Evolutionary conservation across 1,284 basidiomycete species (phyloP).

Genomic region (Ganoderma lucidum): DNA sequence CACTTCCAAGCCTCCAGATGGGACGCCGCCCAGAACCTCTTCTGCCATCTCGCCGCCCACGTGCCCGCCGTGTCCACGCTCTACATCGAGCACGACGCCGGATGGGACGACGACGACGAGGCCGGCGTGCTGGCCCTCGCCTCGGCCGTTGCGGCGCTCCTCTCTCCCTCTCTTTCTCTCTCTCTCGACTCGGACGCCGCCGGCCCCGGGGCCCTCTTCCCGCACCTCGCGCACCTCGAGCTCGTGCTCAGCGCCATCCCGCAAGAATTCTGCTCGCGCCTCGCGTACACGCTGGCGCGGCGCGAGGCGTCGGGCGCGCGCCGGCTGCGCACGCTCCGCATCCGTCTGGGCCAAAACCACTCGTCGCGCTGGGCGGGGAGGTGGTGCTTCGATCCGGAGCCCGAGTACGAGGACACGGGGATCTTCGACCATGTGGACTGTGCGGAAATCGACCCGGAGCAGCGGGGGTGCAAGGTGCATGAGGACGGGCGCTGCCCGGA

Average conservation of each 20-base stretch:
- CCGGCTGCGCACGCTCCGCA: neutral
- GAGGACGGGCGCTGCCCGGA: neutral
- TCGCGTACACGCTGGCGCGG: neutral
- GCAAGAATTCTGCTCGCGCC: neutral
- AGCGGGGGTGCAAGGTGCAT: neutral
- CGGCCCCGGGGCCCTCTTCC: neutral
- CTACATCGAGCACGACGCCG: neutral
- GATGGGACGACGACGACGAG: neutral
- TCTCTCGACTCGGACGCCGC: neutral
- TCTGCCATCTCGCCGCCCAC: neutral
- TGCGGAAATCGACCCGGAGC: neutral
- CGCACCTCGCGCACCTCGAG: neutral
- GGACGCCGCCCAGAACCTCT: neutral
- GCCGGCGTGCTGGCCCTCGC: neutral
- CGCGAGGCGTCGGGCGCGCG: neutral
- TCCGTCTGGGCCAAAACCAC: neutral
- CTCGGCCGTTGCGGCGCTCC: neutral
- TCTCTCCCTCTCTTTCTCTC: neutral
- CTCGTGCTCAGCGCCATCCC: neutral
- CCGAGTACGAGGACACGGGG: neutral
- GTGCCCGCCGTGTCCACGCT: neutral
- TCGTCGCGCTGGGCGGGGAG: neutral
- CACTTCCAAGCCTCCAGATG: neutral
- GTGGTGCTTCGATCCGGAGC: no score
- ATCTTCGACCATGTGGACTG: neutral